phyloP scores from a whole-genome alignment of 1,139 yeast genomes.

The Meyerozyma sp. region DNA sequence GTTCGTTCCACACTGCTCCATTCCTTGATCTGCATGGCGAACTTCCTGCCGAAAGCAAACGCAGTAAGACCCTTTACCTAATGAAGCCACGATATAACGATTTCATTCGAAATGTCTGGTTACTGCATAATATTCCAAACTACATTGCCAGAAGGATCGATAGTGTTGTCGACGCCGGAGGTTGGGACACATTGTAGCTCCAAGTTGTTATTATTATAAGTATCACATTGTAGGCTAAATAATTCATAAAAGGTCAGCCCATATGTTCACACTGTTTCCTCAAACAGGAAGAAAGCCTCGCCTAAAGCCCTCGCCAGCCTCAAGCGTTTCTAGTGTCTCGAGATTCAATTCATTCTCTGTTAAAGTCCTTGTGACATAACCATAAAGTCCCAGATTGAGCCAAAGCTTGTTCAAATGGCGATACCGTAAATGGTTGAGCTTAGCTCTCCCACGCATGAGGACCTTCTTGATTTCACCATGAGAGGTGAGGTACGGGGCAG shows the following conservation, averaged over 20 bases:
- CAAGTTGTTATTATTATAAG: no score
- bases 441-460: constrained; percentile 45
- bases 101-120: constrained; percentile 64
- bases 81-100: constrained; percentile 62
- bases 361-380: constrained; percentile 27
- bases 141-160: constrained; percentile 76
- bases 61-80: constrained; percentile 68
- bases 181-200: constrained; percentile 80
- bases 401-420: constrained; percentile 52
- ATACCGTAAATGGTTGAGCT: constrained; percentile 47
- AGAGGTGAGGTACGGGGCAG: constrained; percentile 64
- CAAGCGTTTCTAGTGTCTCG: neutral
- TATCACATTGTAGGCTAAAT: no score
- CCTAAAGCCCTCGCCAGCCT: neutral
- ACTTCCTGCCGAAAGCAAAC: constrained; percentile 66
- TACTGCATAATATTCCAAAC: constrained; percentile 75
- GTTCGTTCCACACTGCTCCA: constrained; percentile 83
- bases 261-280: neutral
- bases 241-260: no score
- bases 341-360: neutral
- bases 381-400: constrained; percentile 49
- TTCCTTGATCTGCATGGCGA: constrained; percentile 87
- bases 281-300: neutral
- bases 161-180: constrained; percentile 78
- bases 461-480: constrained; percentile 69